Base-by-base conservation (phyloP, 139 green algal genomes). In the Picochlorum sp. region DNA sequence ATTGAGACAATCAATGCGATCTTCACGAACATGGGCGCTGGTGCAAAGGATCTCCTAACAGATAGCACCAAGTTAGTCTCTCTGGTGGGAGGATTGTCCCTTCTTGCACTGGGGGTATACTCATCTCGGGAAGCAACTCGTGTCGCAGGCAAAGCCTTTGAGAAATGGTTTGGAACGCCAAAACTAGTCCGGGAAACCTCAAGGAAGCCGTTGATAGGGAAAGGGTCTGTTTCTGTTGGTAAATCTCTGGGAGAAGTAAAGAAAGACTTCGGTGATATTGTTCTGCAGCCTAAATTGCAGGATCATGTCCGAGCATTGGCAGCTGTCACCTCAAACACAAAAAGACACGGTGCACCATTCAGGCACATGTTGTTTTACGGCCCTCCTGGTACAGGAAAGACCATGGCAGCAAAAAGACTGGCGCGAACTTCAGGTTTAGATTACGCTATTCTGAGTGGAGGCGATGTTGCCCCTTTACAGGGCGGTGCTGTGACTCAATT, bases 381-480 rank as follows among this genome's bases (percentile, higher is more conserved):
- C 6, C 85, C 85, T 26, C 83, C 86, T 45, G 85, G 84, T 59
- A 92, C 89, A 14, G 92, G 94, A 57, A 99, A 99, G 81, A 98
- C 92, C 15, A 90, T 99, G 87, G 92, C 87, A 1, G 94, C 94
- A 58, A 96, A 95, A 80, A 77, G 91, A 60, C 79, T 99, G 60
- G 94, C 94, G 0, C 78, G 85, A 56, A 95, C 92, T 61, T 88
- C 75, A 69, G 90, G 88, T 31, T 78, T 99, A 66, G 94, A 99
- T 74, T 99, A 98, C 61, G 94, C 94, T 6, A 94, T 99, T 67
- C 90, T 99, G 81, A 92, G 78, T 16, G 92, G 92, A 51, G 92
- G 92, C 49, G 92, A 98, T 73, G 89, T 98, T 45, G 92, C 88
- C 6, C 92, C 92, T 0, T 81, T 98, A 68, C 88, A 79, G 34